These are phyloP conservation scores for Fusarium chaquense DNA, from an alignment of 2,329 filamentous ascomycete genomes.

Conservation along the genomic window DNA sequence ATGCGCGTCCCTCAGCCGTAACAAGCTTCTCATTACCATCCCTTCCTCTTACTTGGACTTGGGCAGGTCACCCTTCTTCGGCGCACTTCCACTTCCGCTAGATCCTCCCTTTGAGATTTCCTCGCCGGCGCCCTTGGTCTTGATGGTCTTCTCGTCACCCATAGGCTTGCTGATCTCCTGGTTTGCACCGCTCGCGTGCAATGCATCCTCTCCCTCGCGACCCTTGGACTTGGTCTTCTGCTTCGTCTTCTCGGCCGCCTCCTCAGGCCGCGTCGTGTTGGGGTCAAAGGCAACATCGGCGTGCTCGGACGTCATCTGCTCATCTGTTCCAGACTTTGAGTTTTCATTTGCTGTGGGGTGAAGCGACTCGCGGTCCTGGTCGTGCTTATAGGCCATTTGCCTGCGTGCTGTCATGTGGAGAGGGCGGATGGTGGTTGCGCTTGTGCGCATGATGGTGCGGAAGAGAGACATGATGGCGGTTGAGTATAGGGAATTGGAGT, in stretches of 20 bases:
- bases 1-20: background rate
- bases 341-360: constrained; percentile 75
- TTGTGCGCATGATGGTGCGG: constrained; percentile 37
- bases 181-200: constrained; percentile 61
- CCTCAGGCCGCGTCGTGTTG: constrained; percentile 74
- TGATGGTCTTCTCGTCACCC: constrained; percentile 52
- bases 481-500: background rate
- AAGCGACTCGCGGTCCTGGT: constrained; percentile 71
- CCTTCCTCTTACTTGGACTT: constrained; percentile 22
- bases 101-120: constrained; percentile 53
- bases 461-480: constrained; percentile 37
- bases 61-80: constrained; percentile 48
- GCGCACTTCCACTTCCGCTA: constrained; percentile 49
- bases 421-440: constrained; percentile 41
- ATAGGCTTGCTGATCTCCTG: constrained; percentile 56
- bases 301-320: constrained; percentile 66
- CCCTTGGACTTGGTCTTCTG: constrained; percentile 53
- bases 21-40: background rate
- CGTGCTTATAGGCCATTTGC: constrained; percentile 61
- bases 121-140: constrained; percentile 50
- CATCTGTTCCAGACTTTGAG: constrained; percentile 74
- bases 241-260: constrained; percentile 65
- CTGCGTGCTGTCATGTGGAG: constrained; percentile 51
- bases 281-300: constrained; percentile 76
- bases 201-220: constrained; percentile 45